phyloP scores from a whole-genome alignment of 2,329 filamentous ascomycete species.

The Atkinsonella hypoxylon region DNA sequence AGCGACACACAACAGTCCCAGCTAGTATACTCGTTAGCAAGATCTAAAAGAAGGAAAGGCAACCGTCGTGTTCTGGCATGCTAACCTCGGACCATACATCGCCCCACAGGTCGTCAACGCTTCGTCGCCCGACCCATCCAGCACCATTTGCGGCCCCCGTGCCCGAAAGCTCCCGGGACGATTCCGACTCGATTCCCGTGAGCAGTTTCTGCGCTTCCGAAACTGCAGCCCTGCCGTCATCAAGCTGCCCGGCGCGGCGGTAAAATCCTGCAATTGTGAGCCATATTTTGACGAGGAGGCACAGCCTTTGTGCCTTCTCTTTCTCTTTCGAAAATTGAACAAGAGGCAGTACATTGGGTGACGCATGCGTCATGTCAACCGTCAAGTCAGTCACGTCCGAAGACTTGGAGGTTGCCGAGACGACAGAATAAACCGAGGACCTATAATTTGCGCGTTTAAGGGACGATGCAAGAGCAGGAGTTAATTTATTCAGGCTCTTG shows the following conservation, averaged over 20 bases:
- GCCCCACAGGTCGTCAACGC: conserved; percentile 71
- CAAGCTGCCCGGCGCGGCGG: conserved; percentile 63
- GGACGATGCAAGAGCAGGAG: conserved; percentile 26
- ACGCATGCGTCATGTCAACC: conserved; percentile 29
- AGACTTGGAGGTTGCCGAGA: conserved; percentile 28
- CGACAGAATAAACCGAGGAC: conserved; percentile 33
- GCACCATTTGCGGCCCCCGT: conserved; percentile 49
- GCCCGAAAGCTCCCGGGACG: conserved; percentile 49
- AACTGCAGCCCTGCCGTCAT: conserved; percentile 70
- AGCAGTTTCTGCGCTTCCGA: conserved; percentile 72
- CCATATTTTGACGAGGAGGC: conserved; percentile 69
- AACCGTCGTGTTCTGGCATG: conserved; percentile 5
- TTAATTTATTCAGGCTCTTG: conserved; percentile 27
- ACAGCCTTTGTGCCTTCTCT: conserved; percentile 35
- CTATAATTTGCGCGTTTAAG: conserved; percentile 31
- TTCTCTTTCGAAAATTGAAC: conserved; percentile 44
- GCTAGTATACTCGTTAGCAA: conserved; percentile 26
- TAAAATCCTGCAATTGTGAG: conserved; percentile 83
- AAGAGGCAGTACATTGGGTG: conserved; percentile 35
- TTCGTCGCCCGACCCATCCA: conserved; percentile 71
- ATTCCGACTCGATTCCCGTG: conserved; percentile 55
- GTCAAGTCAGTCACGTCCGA: conserved; percentile 28
- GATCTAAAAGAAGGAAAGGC: background rate
- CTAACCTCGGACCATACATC: conserved; percentile 74
- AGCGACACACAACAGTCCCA: conserved; percentile 54